Conservation (phyloP, 257 asterid species). For the Salvia rosmarinus region DNA sequence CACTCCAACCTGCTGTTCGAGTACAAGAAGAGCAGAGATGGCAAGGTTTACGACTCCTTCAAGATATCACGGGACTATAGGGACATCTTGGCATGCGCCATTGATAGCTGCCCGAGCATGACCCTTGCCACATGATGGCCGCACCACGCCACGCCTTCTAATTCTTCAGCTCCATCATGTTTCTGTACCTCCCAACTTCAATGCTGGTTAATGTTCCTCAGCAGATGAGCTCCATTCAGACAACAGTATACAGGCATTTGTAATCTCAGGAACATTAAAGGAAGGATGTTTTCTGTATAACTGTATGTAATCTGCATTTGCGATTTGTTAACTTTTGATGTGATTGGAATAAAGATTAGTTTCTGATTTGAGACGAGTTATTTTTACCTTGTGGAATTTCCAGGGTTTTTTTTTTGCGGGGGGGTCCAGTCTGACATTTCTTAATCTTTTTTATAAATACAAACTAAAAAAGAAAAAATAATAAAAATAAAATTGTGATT, state of each 20-base stretch:
- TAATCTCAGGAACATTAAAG: background rate
- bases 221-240: too few species aligned
- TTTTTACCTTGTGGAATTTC: too few species aligned
- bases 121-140: conserved; percentile 60
- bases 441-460: too few species aligned
- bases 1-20: conserved; percentile 81
- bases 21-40: conserved; percentile 87
- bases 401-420: too few species aligned
- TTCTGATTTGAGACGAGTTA: too few species aligned
- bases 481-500: too few species aligned
- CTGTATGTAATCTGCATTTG: background rate
- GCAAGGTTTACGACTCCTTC: conserved; percentile 83
- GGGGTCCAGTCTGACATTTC: too few species aligned
- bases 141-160: too few species aligned
- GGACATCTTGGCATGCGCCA: conserved; percentile 81
- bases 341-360: conserved; percentile 10
- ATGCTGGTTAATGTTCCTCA: too few species aligned
- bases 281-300: background rate
- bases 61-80: conserved; percentile 79
- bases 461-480: too few species aligned
- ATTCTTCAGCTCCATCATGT: background rate
- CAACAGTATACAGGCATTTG: conserved; percentile 12
- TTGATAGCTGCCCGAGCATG: conserved; percentile 82
- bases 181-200: background rate
- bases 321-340: background rate